phyloP scores from a whole-genome alignment of 2,329 filamentous ascomycete genomes.

The Alternaria sp. region DNA sequence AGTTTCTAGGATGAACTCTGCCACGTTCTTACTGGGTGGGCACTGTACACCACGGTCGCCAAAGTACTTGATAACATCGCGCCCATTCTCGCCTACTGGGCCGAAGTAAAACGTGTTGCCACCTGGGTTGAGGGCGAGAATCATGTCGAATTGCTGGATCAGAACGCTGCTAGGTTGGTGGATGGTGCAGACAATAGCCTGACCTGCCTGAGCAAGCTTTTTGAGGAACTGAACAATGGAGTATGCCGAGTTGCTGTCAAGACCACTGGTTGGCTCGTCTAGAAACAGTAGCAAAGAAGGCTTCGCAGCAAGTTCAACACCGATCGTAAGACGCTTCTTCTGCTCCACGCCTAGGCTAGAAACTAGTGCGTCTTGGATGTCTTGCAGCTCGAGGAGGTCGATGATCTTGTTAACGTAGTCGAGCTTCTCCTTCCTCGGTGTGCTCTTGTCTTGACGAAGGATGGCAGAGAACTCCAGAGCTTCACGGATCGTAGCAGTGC shows the following conservation, averaged over 20 bases:
- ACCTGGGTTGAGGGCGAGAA: constrained; percentile 73
- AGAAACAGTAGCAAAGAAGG: constrained; percentile 74
- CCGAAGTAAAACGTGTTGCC: constrained; percentile 80
- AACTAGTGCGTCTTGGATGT: constrained; percentile 74
- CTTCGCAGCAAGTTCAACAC: constrained; percentile 70
- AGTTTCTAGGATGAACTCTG: constrained; percentile 73
- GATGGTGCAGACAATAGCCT: constrained; percentile 78
- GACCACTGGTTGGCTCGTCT: constrained; percentile 75
- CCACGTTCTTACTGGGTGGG: constrained; percentile 71
- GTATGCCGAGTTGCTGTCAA: constrained; percentile 75
- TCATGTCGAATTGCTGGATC: constrained; percentile 78
- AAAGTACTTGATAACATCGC: constrained; percentile 73
- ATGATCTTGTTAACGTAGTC: constrained; percentile 74
- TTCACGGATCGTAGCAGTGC: constrained; percentile 72
- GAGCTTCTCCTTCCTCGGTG: constrained; percentile 68
- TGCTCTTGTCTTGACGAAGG: constrained; percentile 66
- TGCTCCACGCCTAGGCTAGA: constrained; percentile 73
- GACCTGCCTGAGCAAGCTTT: constrained; percentile 72
- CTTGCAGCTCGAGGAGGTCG: constrained; percentile 69
- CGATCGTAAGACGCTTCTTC: constrained; percentile 76
- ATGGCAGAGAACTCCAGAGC: constrained; percentile 75
- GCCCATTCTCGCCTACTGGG: constrained; percentile 72
- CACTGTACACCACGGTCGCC: constrained; percentile 71
- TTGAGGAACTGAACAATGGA: constrained; percentile 74
- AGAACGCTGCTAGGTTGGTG: constrained; percentile 76